These are phyloP conservation scores for Populus tremula DNA, from an alignment of 345 rosid species.

Conservation along the genomic window DNA sequence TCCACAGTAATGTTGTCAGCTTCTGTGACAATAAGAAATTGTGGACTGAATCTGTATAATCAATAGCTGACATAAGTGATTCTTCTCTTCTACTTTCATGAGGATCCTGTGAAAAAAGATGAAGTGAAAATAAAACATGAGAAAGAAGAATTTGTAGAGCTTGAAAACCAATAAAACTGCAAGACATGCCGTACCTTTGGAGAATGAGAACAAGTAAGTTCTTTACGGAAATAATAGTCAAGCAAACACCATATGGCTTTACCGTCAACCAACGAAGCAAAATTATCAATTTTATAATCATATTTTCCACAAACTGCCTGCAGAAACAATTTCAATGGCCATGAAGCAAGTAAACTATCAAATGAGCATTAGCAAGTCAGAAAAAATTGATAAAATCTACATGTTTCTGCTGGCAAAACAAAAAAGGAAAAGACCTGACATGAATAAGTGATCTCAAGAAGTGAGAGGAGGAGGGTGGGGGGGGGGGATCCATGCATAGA, in stretches of 20 bases:
- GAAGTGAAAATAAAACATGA: conserved; percentile 16
- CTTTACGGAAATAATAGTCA: conserved; percentile 83
- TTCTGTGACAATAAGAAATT: conserved; percentile 81
- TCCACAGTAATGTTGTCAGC: conserved; percentile 67
- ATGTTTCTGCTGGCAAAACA: background rate
- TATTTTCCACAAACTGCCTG: conserved; percentile 68
- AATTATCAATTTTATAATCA: conserved; percentile 46
- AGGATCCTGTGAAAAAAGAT: conserved; percentile 42
- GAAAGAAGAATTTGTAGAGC: background rate
- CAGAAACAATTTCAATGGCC: conserved; percentile 17
- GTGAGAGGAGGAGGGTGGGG: background rate
- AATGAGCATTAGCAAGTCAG: background rate
- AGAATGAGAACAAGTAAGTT: conserved; percentile 58
- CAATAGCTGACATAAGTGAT: conserved; percentile 61
- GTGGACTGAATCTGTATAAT: conserved; percentile 80
- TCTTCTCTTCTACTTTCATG: conserved; percentile 44
- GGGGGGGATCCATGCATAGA: background rate
- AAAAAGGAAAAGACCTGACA: background rate
- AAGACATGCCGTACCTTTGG: conserved; percentile 41
- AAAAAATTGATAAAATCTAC: background rate
- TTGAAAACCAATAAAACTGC: background rate
- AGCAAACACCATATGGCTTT: conserved; percentile 96
- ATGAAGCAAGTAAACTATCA: conserved; percentile 3
- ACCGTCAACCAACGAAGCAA: conserved; percentile 72
- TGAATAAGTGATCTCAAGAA: background rate